Evolutionary conservation across 495 filamentous ascomycete species (phyloP).

Genomic region (Penicillium simplicissimum): DNA sequence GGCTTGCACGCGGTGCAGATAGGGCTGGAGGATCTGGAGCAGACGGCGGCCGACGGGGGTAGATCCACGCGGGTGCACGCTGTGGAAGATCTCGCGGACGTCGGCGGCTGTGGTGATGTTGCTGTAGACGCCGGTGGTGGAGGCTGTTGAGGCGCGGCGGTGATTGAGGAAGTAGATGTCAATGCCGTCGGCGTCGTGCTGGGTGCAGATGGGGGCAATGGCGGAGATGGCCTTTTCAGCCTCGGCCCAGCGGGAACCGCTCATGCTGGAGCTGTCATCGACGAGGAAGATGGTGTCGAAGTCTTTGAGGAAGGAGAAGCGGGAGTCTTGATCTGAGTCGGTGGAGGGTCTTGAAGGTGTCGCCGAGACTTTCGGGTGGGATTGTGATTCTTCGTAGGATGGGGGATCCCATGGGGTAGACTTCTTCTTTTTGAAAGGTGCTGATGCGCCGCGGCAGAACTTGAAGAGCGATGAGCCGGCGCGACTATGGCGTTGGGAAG

Average conservation of each 20-base stretch:
- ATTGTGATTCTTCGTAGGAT: conserved; percentile 26
- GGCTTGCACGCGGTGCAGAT: conserved; percentile 50
- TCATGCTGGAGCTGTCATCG: conserved; percentile 91
- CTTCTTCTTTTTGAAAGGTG: neutral
- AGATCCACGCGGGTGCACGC: conserved; percentile 60
- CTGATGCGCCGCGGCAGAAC: neutral
- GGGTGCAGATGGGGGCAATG: conserved; percentile 84
- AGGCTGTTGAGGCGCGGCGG: conserved; percentile 22
- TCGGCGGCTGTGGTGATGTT: conserved; percentile 54
- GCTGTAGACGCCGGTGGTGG: conserved; percentile 45
- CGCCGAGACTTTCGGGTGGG: conserved; percentile 7
- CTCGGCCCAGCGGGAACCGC: conserved; percentile 74
- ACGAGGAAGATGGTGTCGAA: conserved; percentile 95
- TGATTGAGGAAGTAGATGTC: conserved; percentile 93
- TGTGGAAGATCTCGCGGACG: conserved; percentile 67
- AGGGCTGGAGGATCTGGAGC: conserved; percentile 70
- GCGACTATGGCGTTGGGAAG: neutral
- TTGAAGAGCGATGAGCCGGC: neutral
- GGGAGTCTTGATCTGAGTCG: conserved; percentile 32
- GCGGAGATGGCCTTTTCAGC: conserved; percentile 67
- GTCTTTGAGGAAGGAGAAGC: conserved; percentile 75
- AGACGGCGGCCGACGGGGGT: conserved; percentile 80
- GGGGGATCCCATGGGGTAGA: conserved; percentile 34
- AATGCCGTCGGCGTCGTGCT: conserved; percentile 84
- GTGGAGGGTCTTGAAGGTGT: conserved; percentile 1